A percentile compares a stretch with the other conserved stretches of the same genome.
Conservation (phyloP, 2,329 filamentous ascomycete genomes). For the Botrytis deweyae region DNA sequence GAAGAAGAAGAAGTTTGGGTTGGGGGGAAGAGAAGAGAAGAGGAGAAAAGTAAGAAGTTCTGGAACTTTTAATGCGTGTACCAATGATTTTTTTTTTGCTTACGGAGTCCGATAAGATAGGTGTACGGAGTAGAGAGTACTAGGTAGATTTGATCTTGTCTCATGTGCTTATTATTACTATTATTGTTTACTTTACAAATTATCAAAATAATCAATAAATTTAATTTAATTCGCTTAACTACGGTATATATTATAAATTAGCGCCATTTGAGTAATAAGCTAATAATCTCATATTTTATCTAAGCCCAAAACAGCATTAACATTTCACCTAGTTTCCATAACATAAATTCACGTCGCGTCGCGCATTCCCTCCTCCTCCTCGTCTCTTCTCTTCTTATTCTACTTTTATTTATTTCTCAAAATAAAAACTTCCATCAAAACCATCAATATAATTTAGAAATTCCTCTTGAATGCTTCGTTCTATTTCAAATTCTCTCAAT, state of each 20-base stretch:
- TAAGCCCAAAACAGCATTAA: constrained; percentile 12
- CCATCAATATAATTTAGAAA: neutral
- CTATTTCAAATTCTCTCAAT: constrained; percentile 23
- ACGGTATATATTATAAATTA: constrained; percentile 2
- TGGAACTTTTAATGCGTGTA: constrained; percentile 10
- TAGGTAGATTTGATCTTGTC: neutral
- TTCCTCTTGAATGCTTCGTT: constrained; percentile 20
- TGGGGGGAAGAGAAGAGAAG: neutral
- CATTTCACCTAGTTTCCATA: neutral
- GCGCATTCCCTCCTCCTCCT: neutral
- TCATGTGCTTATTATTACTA: neutral
- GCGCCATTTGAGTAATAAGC: neutral
- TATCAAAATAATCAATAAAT: neutral
- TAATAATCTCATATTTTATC: constrained; percentile 1
- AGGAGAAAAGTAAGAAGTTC: neutral
- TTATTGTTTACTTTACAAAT: neutral
- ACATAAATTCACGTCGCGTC: constrained; percentile 22
- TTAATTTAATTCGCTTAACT: constrained; percentile 5
- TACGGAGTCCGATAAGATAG: neutral
- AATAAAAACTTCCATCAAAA: constrained; percentile 17
- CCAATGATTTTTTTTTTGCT: neutral
- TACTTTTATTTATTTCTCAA: constrained; percentile 10
- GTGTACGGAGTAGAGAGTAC: neutral
- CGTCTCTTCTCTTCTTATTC: constrained; percentile 13
- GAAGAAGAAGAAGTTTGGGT: neutral